Evolutionary conservation across 1,139 yeast genomes (phyloP).

Genomic region (Hyphopichia khmerensis): DNA sequence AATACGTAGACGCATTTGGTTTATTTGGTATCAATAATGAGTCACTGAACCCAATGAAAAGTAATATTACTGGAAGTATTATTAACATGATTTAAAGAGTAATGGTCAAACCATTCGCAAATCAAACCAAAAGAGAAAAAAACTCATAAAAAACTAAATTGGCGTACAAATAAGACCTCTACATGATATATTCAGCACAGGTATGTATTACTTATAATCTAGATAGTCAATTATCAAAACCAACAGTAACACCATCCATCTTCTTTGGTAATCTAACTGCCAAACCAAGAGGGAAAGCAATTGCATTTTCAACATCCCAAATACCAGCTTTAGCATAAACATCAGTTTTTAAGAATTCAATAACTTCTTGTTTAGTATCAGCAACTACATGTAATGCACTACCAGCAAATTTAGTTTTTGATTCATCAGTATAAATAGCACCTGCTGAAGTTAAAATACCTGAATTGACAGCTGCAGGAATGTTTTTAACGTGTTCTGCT

Average conservation of each 20-base stretch:
- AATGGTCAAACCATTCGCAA: too few species aligned
- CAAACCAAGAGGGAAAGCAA: constrained; percentile 44
- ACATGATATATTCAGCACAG: neutral
- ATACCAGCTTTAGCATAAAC: constrained; percentile 55
- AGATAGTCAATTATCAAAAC: neutral
- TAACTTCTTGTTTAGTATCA: constrained; percentile 58
- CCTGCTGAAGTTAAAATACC: constrained; percentile 68
- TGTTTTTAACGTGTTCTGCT: constrained; percentile 55
- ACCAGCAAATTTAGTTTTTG: constrained; percentile 64
- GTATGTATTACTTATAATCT: too few species aligned
- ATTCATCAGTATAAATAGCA: constrained; percentile 53
- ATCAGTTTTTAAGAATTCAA: constrained; percentile 55
- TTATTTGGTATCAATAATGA: constrained; percentile 1
- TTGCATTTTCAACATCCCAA: constrained; percentile 61
- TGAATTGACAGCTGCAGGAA: constrained; percentile 48
- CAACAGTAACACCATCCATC: constrained; percentile 23
- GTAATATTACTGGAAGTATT: neutral
- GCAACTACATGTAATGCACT: constrained; percentile 66
- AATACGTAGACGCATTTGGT: constrained; percentile 18
- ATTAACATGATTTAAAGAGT: neutral
- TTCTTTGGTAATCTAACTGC: constrained; percentile 18
- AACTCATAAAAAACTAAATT: too few species aligned
- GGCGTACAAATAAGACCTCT: too few species aligned
- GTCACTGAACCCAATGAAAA: neutral
- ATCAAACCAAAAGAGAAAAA: too few species aligned